Evolutionary conservation across 2,329 filamentous ascomycete species (phyloP), one percentile per base, ranked within the genome.

Genomic region (Fusarium nisikadoi): DNA sequence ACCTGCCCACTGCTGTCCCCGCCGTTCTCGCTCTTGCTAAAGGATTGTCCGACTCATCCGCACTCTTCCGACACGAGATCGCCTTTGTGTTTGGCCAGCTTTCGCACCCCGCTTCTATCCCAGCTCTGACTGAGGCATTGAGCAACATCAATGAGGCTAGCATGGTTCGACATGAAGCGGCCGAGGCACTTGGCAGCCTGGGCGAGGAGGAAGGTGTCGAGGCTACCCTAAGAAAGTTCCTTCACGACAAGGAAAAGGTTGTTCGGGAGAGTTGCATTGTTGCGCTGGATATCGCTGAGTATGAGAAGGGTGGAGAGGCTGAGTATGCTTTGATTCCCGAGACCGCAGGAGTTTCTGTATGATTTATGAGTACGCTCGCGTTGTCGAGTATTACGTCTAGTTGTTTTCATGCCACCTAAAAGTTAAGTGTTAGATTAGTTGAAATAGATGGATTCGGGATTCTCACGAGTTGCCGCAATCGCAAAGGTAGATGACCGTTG

Each of bases 61-160:
- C 95, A 9, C 90, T 99, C 12, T 98, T 99, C 88, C 92, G 96
- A 74, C 96, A 99, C 84, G 96, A 99, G 81, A 94, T 99, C 73
- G 96, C 96, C 19, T 99, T 99, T 80, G 96, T 99, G 19, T 99
- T 99, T 76, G 96, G 96, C 61, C 96, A 99, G 82, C 87, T 99
- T 57, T 94, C 93, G 61, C 96, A 99, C 79, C 96, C 96, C 3
- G 95, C 95, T n/a, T 97, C 94, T 3, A 98, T 99, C 74, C 95
- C 96, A 8, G 94, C 94, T 66, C 88, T 99, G 65, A 92, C 92
- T 20, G 90, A 89, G 56, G 91, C 93, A 3, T 86, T 99, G 65
- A 92, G 92, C 77, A 88, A 99, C 80, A 84, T 89, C 53, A 86
- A 93, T 61, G 96, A 99, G 84, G 92, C 90, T 29, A 94, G 95